These are phyloP conservation scores for Brassica incana DNA, from an alignment of 345 rosid species.

Conservation along the genomic window DNA sequence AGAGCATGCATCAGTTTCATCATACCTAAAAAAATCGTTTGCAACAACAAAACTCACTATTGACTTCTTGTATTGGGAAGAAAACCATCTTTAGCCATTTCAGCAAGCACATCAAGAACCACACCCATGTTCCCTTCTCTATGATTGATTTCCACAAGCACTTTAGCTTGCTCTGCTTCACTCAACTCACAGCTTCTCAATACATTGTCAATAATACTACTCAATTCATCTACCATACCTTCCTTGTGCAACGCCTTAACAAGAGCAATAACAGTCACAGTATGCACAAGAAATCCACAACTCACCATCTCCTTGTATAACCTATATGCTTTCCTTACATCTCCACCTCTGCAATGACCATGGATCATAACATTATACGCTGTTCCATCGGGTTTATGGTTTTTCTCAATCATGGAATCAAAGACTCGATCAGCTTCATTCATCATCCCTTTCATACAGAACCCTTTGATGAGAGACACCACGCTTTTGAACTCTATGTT, in stretches of 20 bases:
- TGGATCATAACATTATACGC: constrained; percentile 76
- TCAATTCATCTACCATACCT: constrained; percentile 60
- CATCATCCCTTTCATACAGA: constrained; percentile 93
- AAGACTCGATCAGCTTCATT: constrained; percentile 73
- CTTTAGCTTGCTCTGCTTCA: constrained; percentile 75
- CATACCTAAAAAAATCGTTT: background rate
- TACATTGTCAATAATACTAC: constrained; percentile 48
- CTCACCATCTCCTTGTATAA: constrained; percentile 70
- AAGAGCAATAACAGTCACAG: constrained; percentile 66
- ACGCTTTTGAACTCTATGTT: constrained; percentile 61
- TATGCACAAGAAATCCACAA: constrained; percentile 60
- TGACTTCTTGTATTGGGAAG: constrained; percentile 53
- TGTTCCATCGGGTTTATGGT: constrained; percentile 63
- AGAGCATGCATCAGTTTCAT: too few species aligned
- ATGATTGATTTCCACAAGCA: constrained; percentile 70
- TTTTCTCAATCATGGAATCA: constrained; percentile 64
- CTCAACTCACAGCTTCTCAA: constrained; percentile 74
- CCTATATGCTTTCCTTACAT: constrained; percentile 56
- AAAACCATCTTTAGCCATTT: constrained; percentile 90
- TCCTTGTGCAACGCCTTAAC: constrained; percentile 58
- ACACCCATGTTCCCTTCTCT: constrained; percentile 89
- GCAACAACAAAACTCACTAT: background rate
- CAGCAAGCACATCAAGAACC: constrained; percentile 62
- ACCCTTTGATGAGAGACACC: constrained; percentile 76
- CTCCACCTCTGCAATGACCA: constrained; percentile 73